Conservation (phyloP, 331 rosid genomes). For the Prunus yedoensis region DNA sequence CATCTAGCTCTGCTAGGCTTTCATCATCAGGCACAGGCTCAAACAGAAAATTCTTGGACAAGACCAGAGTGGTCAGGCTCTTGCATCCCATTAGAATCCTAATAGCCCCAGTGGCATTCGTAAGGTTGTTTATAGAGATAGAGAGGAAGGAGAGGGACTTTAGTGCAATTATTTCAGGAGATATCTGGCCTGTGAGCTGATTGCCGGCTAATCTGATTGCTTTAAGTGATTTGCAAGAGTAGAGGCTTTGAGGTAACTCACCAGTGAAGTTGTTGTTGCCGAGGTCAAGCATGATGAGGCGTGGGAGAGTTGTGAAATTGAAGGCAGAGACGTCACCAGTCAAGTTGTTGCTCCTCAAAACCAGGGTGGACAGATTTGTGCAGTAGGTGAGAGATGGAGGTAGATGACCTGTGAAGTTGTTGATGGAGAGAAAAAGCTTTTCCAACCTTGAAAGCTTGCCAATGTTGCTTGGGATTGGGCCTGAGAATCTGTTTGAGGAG, state of each 20-base stretch:
- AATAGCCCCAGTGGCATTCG: slow-evolving; percentile 20
- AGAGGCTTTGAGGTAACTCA: too few species aligned
- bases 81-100: slow-evolving; percentile 53
- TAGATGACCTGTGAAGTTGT: slow-evolving; percentile 59
- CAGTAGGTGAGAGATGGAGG: slow-evolving; percentile 65
- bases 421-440: slow-evolving; percentile 55
- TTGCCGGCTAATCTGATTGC: too few species aligned
- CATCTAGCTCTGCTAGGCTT: slow-evolving; percentile 39
- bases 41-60: slow-evolving; percentile 43
- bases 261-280: too few species aligned
- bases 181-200: slow-evolving; percentile 56
- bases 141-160: slow-evolving; percentile 66
- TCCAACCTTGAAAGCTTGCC: slow-evolving; percentile 61
- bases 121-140: slow-evolving; percentile 55
- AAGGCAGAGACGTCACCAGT: slow-evolving; percentile 57
- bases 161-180: slow-evolving; percentile 46
- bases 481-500: slow-evolving; percentile 56
- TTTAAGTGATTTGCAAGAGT: too few species aligned
- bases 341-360: slow-evolving; percentile 63
- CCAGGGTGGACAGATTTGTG: slow-evolving; percentile 55
- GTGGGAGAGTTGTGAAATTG: slow-evolving; percentile 56
- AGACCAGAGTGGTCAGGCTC: slow-evolving; percentile 60
- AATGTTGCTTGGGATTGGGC: slow-evolving; percentile 53
- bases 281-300: slow-evolving; percentile 21
- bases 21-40: slow-evolving; percentile 57